Evolutionary conservation across 257 asterid species (phyloP), one percentile per base, ranked within the genome.

Genomic region (Schizonepeta tenuifolia): DNA sequence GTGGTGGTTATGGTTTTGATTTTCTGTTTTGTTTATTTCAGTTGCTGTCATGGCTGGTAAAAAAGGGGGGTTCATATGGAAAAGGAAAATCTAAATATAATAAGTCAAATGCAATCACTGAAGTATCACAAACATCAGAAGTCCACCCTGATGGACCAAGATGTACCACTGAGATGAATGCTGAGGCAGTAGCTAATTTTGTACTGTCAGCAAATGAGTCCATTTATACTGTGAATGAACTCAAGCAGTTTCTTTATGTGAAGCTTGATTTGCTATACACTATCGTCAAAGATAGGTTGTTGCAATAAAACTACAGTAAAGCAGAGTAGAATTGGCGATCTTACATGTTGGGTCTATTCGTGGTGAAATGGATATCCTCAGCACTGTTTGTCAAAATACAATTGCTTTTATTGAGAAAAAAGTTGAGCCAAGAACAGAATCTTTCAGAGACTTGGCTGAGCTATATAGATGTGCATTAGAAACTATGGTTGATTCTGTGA

Each of bases 11-110:
- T 0, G 50, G 38, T 63, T 43, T 41, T 51, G 10, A 47, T 47
- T 24, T 31, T 21, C 54, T 20, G 61, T 15, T 73, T 36, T 76
- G 31, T 49, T 61, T 28, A 54, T 72, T 72, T 43, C 70, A 61
- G 14, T 55, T 68, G 57, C 54, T 22, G 17, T 68, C 43, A 76
- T 67, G 79, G 70, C 60, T 72, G 76, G 65, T 66, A 44, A 70
- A 17, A 53, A 31, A 59, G 26, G 62, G 4, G 55, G 81, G 78
- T 20, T 65, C 75, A 1, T 35, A 67, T 50, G 26, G 65, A 46
- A 80, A 76, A 80, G 66, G 76, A 63, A 76, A 67, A 28, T 43
- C 65, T 11, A 75, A 61, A 58, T 44, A 61, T 28, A 18, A 46
- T 5, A 66, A 40, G 26, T 35, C 63, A n/a, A 51, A 51, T 20